Evolutionary conservation across 306 rosid genomes (phyloP), one percentile per base, ranked within the genome.

Genomic region (Lablab purpureus): DNA sequence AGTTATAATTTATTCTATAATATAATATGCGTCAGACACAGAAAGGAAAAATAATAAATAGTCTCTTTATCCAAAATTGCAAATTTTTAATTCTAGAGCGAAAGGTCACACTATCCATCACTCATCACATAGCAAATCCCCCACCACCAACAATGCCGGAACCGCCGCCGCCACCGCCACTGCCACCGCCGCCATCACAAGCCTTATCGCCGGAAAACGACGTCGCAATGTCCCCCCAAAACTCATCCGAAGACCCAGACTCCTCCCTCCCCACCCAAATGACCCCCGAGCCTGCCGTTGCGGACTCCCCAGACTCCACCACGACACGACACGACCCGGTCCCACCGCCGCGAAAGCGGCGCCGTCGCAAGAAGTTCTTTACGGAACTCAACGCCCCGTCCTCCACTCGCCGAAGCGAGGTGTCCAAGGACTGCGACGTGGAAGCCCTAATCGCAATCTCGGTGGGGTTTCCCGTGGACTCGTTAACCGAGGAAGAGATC

Each of bases 361-460:
- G 97, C 56, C 97, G 98, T 7, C 87, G 98, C 12, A 93, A 91
- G 95, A 93, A 93, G 74, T 91, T 93, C 86, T 93, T 93, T 81
- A 93, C 97, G 2, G 98, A 93, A 62, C 54, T 91, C 5, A 90
- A 71, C 45, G 78, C 85, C 12, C 78, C 80, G 17, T 78, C 91
- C 0, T 90, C 98, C 8, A 88, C 63, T 78, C 93, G 97, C 51
- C 87, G 95, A 23, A 87, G 90, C 62, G 98, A 88, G 30, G 74
- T 81, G 1, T 75, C 88, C 9, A 93, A 90, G 22, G 97, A 91
- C 84, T 89, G 88, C 41, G 92, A 91, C 69, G 86, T 84, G 21
- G 98, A 93, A 74, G 97, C 98, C 41, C 84, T 90, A 50, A 91
- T 93, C 21, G 95, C 97, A 5, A 86, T 90, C 18, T 91, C 95